These are phyloP conservation scores for Candida vartiovaarae DNA, from an alignment of 805 yeast genomes.

Conservation along the genomic window DNA sequence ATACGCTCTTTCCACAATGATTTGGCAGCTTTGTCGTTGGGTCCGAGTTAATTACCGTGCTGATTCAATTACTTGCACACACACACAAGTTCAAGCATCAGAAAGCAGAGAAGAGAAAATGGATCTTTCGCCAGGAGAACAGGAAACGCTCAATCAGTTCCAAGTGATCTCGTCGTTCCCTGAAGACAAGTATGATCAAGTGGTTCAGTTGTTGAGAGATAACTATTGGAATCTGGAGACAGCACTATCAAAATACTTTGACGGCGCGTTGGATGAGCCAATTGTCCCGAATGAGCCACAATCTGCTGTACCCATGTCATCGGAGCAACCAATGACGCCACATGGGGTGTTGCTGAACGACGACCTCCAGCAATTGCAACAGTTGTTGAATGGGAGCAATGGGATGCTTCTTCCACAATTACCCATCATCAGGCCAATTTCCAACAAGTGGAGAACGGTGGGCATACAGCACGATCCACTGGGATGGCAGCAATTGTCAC, in stretches of 20 bases:
- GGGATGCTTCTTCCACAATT: slow-evolving; percentile 19
- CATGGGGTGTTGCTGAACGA: neutral
- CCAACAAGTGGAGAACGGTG: slow-evolving; percentile 19
- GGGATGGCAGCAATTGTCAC: slow-evolving; percentile 9
- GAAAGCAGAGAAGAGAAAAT: too few relatives aligned
- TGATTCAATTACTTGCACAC: too few relatives aligned
- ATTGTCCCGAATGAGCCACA: slow-evolving; percentile 2
- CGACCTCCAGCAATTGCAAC: neutral
- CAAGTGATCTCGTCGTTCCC: slow-evolving; percentile 43
- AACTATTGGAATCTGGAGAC: slow-evolving; percentile 57
- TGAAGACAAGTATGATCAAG: slow-evolving; percentile 39
- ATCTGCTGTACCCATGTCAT: neutral
- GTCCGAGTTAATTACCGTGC: too few relatives aligned
- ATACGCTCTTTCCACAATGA: too few relatives aligned
- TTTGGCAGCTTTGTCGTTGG: too few relatives aligned
- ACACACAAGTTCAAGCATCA: too few relatives aligned
- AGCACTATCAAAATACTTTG: slow-evolving; percentile 56
- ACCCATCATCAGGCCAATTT: slow-evolving; percentile 28
- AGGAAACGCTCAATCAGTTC: slow-evolving; percentile 38
- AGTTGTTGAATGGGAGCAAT: neutral
- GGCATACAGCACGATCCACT: slow-evolving; percentile 4
- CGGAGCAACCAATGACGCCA: neutral
- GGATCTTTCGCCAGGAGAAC: slow-evolving; percentile 32
- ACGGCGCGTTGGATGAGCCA: slow-evolving; percentile 37
- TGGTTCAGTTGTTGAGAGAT: slow-evolving; percentile 39